Evolutionary conservation across 257 asterid species (phyloP), one percentile per base, ranked within the genome.

Genomic region (Catharanthus roseus): DNA sequence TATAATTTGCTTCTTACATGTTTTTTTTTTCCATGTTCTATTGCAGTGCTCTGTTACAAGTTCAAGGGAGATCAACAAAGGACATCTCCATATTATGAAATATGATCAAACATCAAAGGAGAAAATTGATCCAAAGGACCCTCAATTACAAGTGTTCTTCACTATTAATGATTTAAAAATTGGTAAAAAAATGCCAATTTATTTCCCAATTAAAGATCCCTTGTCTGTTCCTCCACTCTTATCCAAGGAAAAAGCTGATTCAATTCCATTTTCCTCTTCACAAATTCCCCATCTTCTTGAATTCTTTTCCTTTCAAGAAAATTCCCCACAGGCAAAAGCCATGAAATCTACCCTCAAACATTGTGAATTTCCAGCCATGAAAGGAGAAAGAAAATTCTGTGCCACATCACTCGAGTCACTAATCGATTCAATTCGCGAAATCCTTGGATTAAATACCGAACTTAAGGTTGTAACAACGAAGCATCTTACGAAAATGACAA

Each of bases 341-440:
- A 82, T 93, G 75, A 55, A 56, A 68, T 65, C 70, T 16, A 89
- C 98, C 0, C 96, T 93, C 33, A 60, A 65, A 41, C 98, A 90
- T 80, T 93, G 97, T 18, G 97, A 93, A 58, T 64, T 54, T 73
- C 75, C 85, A 34, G 85, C 98, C 0, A 69, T 89, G 60, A 72
- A 77, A 71, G 97, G 97, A 19, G 98, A 93, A 77, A 78, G 81
- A 5, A 93, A 89, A 71, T 89, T 86, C 77, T 93, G 98, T 61
- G 92, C 96, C 42, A 80, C 92, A 18, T 87, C 97, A 0, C 67
- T 90, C 1, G 96, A 93, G 41, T 83, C 83, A 69, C 56, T 93
- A 88, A 83, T 90, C 1, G 96, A 89, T 70, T 86, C 89, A 3
- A 64, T 83, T 6, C 69, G 26, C 0, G 53, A 60, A 6, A 69